Evolutionary conservation across 148 eudicot genomes (phyloP), one percentile per base, ranked within the genome.

Genomic region (Camellia lanceoleosa): DNA sequence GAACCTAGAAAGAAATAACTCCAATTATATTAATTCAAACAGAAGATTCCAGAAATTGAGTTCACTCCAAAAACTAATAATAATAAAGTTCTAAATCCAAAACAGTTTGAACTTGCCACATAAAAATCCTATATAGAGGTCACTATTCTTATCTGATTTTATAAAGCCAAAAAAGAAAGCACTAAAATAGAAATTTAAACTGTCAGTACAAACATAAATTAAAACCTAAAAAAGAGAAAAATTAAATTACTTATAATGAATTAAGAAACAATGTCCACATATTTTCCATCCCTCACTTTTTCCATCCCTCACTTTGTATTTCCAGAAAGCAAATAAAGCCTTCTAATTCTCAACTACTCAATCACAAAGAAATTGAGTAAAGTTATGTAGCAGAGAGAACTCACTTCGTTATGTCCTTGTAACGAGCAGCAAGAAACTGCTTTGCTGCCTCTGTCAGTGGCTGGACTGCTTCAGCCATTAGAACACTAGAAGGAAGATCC

Each of bases 401-500:
- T 85, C 81, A 94, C 97, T 89, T 91, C 42, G 85, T 65, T 73
- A 92, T 87, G 81, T 90, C 93, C 74, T 83, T 92, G 84, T 90
- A 91, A 71, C 80, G 85, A 0, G 68, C 64, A 82, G 91, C 90
- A 30, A 92, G 89, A 83, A 89, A 94, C 82, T 87, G 83, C 79
- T 87, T 89, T 61, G 93, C 95, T 41, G 83, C 88, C 78, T 89
- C 93, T n/a, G 89, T 88, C 80, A 94, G 77, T 42, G 93, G 91
- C 84, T 86, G 88, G 10, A 94, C 91, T 52, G 93, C 92, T 12
- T 89, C 98, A 82, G 90, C 87, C 90, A 86, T 87, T 72, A 85
- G 79, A 64, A 89, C 85, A 80, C 87, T 82, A 30, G 89, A 84
- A 54, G 93, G 98, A 56, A 94, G 97, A 73, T 91, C 91, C 80